Conservation (phyloP, 1,284 basidiomycete species). For the Amylostereum chailletii region DNA sequence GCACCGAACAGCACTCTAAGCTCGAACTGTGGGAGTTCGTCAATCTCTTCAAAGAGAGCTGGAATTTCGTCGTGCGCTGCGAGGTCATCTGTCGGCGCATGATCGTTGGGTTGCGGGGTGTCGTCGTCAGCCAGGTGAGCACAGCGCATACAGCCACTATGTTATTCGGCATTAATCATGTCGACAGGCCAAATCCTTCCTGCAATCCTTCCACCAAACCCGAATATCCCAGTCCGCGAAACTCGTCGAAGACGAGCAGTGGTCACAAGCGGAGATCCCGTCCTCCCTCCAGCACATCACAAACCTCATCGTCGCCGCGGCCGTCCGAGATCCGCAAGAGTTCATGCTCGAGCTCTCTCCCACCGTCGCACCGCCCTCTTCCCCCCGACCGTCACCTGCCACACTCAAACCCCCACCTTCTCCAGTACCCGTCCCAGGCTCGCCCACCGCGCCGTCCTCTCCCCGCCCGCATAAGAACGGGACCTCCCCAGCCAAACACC, state of each 20-base stretch:
- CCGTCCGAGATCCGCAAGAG: slow-evolving; percentile 74
- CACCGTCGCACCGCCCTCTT: slow-evolving; percentile 18
- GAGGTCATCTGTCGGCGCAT: slow-evolving; percentile 83
- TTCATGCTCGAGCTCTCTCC: slow-evolving; percentile 28
- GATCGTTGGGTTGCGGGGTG: slow-evolving; percentile 86
- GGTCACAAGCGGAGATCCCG: slow-evolving; percentile 77
- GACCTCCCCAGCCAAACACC: slow-evolving; percentile 47
- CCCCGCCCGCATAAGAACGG: slow-evolving; percentile 20
- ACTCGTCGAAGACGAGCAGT: slow-evolving; percentile 87
- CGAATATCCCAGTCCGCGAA: slow-evolving; percentile 79
- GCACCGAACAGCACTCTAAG: slow-evolving; percentile 71
- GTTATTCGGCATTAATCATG: slow-evolving; percentile 6
- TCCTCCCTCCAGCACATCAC: slow-evolving; percentile 60
- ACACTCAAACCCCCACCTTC: slow-evolving; percentile 15
- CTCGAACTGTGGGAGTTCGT: slow-evolving; percentile 74
- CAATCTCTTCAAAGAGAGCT: slow-evolving; percentile 75
- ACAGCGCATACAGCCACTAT: slow-evolving; percentile 6
- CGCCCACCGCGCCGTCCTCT: slow-evolving; percentile 10
- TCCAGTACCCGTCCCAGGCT: slow-evolving; percentile 14
- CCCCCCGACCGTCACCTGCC: slow-evolving; percentile 11
- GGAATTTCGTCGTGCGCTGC: slow-evolving; percentile 83
- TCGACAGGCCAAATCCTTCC: slow-evolving; percentile 74
- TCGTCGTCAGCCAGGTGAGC: slow-evolving; percentile 69
- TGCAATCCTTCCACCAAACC: slow-evolving; percentile 81
- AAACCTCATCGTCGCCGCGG: slow-evolving; percentile 71